phyloP scores from a whole-genome alignment of 2,329 filamentous ascomycete genomes.

The Alternaria sp. region DNA sequence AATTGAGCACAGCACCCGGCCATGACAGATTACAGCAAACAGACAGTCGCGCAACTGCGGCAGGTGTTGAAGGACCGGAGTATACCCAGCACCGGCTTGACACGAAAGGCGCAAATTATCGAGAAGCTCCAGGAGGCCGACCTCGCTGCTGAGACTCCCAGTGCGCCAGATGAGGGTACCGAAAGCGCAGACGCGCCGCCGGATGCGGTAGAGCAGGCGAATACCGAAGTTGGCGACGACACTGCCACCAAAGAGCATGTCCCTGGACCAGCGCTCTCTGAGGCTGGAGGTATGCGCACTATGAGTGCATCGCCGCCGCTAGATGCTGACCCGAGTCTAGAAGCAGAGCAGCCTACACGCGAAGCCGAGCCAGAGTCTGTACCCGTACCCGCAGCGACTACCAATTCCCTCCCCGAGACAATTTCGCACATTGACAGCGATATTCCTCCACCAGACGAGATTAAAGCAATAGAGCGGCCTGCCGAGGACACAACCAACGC shows the following conservation, averaged over 20 bases:
- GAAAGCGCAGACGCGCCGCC: slow-evolving; percentile 9
- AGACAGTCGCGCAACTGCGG: slow-evolving; percentile 56
- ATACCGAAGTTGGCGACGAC: slow-evolving; percentile 11
- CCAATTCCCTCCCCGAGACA: slow-evolving; percentile 23
- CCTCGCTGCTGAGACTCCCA: not conserved
- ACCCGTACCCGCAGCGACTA: slow-evolving; percentile 21
- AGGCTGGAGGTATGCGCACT: slow-evolving; percentile 29
- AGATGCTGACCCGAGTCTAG: slow-evolving; percentile 14
- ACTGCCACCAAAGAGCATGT: not conserved
- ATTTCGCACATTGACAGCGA: slow-evolving; percentile 33
- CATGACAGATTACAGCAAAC: slow-evolving; percentile 54
- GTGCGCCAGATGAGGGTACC: slow-evolving; percentile 3
- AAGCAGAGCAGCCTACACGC: slow-evolving; percentile 7
- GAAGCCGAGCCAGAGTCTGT: slow-evolving; percentile 5
- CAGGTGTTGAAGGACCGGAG: slow-evolving; percentile 55
- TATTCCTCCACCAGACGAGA: slow-evolving; percentile 15
- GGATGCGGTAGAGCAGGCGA: slow-evolving; percentile 2
- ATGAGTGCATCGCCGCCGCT: not conserved
- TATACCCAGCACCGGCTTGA: slow-evolving; percentile 54
- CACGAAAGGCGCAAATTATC: slow-evolving; percentile 56
- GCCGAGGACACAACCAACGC: slow-evolving; percentile 23
- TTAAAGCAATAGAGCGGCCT: slow-evolving; percentile 17
- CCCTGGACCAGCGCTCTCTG: slow-evolving; percentile 21
- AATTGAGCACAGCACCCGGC: slow-evolving; percentile 1
- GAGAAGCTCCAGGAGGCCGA: slow-evolving; percentile 52